Base-by-base conservation (phyloP, 306 rosid genomes). In the Quercus robur region DNA sequence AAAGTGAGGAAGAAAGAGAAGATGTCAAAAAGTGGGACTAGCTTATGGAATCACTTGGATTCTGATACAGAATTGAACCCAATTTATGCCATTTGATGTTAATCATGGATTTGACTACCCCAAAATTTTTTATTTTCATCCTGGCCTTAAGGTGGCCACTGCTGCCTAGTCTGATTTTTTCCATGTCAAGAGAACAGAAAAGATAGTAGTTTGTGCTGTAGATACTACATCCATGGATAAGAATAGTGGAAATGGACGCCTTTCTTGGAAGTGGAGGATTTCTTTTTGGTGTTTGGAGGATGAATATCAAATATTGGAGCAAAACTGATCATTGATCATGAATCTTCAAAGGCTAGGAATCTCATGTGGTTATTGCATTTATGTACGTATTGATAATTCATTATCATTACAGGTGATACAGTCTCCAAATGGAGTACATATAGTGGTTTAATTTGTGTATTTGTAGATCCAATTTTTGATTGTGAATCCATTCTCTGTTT, bases 41-140 rank as follows among this genome's bases (percentile, higher is more conserved):
- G 51, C 56, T 79, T 83, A 9, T 54, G 66, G 76, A 85, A 15
- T 38, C 71, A 58, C 72, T 83, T 93, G 0, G 89, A 91, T 76
- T 84, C 97, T 21, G 97, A 92, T 13, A 77, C 91, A 10, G 98
- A 92, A 86, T 23, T 88, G 15, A 87, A 91, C 73, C 90, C 86
- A 56, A 90, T 92, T 44, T 91, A 81, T 75, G 97, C 97, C 75
- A 83, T 94, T 78, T 93, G 80, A 90, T 80, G 64, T 61, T 63
- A 58, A 51, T 74, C 61, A 33, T 74, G 74, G 70, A 63, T 61
- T 49, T 49, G 54, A 3, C 54, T 3, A 3, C 4, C 54, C 54
- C 54, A 49, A 49, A 49, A 49, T 2, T 10, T 10, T 10, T 12
- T 0, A 49, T 49, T 49, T 49, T 49, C 54, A 10, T 49, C 54